These are phyloP conservation scores for Lepiota venenata DNA, from an alignment of 768 basidiomycete species.

Conservation along the genomic window DNA sequence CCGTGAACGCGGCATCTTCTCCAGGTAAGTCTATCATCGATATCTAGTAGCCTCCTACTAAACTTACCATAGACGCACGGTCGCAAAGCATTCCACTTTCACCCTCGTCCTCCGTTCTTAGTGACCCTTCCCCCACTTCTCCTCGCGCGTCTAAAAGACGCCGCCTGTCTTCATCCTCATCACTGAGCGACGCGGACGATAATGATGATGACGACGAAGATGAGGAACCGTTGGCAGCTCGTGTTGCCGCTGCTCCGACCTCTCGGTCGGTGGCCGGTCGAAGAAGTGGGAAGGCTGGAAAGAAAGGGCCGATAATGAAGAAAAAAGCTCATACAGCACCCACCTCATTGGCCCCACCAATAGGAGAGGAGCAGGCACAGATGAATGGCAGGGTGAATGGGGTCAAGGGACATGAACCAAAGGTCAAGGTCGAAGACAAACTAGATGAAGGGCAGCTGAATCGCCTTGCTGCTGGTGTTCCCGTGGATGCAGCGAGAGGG, in stretches of 20 bases:
- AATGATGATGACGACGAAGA: conserved; percentile 44
- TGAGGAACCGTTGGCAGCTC: conserved; percentile 58
- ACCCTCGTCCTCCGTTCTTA: conserved; percentile 47
- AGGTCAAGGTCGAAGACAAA: conserved; percentile 73
- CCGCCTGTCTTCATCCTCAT: conserved; percentile 44
- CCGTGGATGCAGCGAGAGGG: conserved; percentile 59
- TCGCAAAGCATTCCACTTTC: conserved; percentile 33
- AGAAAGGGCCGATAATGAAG: conserved; percentile 54
- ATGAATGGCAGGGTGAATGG: conserved; percentile 42
- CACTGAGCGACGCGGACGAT: conserved; percentile 51
- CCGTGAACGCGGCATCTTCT: conserved; percentile 42
- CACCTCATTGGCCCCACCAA: conserved; percentile 37
- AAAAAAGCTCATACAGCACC: conserved; percentile 58
- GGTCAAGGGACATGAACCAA: conserved; percentile 41
- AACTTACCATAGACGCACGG: conserved; percentile 23
- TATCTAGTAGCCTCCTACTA: conserved; percentile 9
- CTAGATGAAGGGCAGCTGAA: conserved; percentile 77
- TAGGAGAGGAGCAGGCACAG: conserved; percentile 32
- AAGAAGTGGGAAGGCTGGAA: conserved; percentile 48
- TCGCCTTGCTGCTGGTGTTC: conserved; percentile 76
- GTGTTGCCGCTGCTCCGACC: conserved; percentile 25
- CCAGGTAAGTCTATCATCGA: conserved; percentile 38
- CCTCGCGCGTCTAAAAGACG: conserved; percentile 48
- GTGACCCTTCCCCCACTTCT: conserved; percentile 43
- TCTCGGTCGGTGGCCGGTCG: conserved; percentile 28